phyloP scores from a whole-genome alignment of 192 early-diverging fungal genomes.

The Neocallimastix lanati region DNA sequence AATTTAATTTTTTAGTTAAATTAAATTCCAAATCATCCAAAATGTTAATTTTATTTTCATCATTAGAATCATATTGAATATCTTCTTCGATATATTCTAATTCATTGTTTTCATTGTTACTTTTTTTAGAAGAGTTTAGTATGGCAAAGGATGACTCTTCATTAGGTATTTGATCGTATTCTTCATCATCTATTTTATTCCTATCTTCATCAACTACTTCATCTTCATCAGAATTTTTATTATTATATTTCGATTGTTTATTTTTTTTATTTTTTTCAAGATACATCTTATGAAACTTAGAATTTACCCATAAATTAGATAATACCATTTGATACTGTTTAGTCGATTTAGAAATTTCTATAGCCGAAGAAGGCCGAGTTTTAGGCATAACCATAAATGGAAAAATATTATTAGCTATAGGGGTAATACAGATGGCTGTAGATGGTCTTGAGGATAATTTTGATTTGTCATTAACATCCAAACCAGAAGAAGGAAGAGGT shows the following conservation, averaged over 20 bases:
- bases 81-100: neutral
- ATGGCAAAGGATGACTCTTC: neutral
- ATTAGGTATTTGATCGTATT: neutral
- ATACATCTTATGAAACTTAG: neutral
- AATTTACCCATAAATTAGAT: neutral
- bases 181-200: neutral
- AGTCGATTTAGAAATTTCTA: neutral
- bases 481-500: neutral
- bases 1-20: neutral
- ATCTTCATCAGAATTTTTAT: too few relatives aligned
- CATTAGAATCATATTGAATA: neutral
- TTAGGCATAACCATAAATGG: neutral
- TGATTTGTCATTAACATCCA: neutral
- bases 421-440: neutral
- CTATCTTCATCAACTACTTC: neutral
- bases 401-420: neutral
- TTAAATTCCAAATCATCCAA: neutral
- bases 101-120: neutral
- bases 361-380: neutral
- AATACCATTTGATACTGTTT: neutral
- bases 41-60: neutral
- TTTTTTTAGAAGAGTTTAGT: neutral
- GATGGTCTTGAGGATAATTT: neutral
- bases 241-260: too few relatives aligned
- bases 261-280: neutral